Conservation (phyloP, 2,329 filamentous ascomycete genomes). For the Trichoderma endophyticum region DNA sequence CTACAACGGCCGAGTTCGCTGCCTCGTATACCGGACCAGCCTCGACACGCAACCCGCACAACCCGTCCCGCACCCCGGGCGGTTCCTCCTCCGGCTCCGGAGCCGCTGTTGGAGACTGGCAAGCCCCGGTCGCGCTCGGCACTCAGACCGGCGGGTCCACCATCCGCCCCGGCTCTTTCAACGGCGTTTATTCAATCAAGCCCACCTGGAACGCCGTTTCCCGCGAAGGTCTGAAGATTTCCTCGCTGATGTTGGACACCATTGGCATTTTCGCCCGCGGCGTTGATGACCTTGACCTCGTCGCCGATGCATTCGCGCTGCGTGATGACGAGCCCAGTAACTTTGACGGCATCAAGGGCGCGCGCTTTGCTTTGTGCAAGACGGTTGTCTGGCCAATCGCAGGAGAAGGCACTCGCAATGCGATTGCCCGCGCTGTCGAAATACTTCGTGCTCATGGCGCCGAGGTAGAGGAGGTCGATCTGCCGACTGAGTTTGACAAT, state of each 20-base stretch:
- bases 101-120: slow-evolving; percentile 63
- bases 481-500: slow-evolving; percentile 48
- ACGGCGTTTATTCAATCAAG: slow-evolving; percentile 62
- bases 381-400: slow-evolving; percentile 51
- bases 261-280: slow-evolving; percentile 58
- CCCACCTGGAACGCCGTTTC: slow-evolving; percentile 64
- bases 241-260: slow-evolving; percentile 59
- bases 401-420: slow-evolving; percentile 41
- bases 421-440: slow-evolving; percentile 39
- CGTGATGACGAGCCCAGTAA: slow-evolving; percentile 44
- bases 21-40: slow-evolving; percentile 51
- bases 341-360: slow-evolving; percentile 39
- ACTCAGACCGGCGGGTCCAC: slow-evolving; percentile 65
- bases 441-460: slow-evolving; percentile 48
- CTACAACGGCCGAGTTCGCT: slow-evolving; percentile 63
- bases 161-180: slow-evolving; percentile 63
- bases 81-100: slow-evolving; percentile 66
- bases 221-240: slow-evolving; percentile 59
- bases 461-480: slow-evolving; percentile 51
- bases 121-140: slow-evolving; percentile 58
- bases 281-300: slow-evolving; percentile 55
- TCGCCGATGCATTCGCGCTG: slow-evolving; percentile 53
- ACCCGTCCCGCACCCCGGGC: slow-evolving; percentile 60
- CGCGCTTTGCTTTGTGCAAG: slow-evolving; percentile 53
- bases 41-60: slow-evolving; percentile 63